A percentile compares a stretch with the other conserved stretches of the same genome.
phyloP scores from a whole-genome alignment of 2,329 filamentous ascomycete genomes.

The Colletotrichum sp. region DNA sequence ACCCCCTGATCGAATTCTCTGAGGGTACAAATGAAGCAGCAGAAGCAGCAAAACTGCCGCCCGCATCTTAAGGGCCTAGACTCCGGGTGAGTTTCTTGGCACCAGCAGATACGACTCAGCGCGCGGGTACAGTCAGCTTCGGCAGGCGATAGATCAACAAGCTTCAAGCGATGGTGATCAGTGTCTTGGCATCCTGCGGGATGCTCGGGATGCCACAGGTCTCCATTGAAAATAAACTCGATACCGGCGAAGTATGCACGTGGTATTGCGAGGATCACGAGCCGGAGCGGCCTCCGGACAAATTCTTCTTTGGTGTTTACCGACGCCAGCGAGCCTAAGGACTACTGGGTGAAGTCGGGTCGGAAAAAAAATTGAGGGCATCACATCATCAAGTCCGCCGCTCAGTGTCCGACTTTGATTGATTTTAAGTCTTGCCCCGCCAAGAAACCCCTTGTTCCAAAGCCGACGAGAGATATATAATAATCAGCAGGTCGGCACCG shows the following conservation, averaged over 20 bases:
- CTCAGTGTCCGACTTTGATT: rapidly evolving
- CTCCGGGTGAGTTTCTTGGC: background rate
- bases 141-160: background rate
- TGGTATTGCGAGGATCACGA: background rate
- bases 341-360: background rate
- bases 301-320: background rate
- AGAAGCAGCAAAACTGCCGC: background rate
- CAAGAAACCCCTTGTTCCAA: background rate
- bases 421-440: background rate
- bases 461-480: background rate
- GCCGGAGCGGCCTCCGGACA: background rate
- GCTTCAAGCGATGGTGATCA: background rate
- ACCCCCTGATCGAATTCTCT: too few relatives aligned
- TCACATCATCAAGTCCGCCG: background rate
- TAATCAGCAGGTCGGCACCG: background rate
- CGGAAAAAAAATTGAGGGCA: background rate
- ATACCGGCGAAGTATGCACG: background rate
- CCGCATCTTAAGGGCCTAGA: background rate
- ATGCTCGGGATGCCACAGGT: background rate
- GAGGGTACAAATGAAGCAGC: too few relatives aligned
- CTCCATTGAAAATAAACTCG: background rate
- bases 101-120: background rate
- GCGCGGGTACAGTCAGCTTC: background rate
- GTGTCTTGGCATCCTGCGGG: background rate
- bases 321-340: background rate